Percentiles rank a stretch among this genome's conserved stretches.
Conservation (phyloP, 2,329 filamentous ascomycete species). For the Zymoseptoria crescenta region DNA sequence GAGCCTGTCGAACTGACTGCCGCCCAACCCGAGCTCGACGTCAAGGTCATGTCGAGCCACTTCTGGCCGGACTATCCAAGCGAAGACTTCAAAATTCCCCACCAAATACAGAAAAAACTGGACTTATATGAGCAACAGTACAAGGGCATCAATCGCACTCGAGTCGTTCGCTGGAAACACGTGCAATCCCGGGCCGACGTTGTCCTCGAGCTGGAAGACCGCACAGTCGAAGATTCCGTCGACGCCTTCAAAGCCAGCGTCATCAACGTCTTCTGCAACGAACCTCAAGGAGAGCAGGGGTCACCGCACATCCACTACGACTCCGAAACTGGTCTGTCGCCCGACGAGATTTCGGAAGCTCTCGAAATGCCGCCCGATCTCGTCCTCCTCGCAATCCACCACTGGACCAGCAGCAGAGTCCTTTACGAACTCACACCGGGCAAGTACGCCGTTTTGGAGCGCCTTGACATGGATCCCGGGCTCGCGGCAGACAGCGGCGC, state of each 20-base stretch:
- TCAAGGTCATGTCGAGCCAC: constrained; percentile 77
- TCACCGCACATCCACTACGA: constrained; percentile 6
- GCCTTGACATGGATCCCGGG: constrained; percentile 36
- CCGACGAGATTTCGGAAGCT: constrained; percentile 41
- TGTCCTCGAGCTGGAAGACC: constrained; percentile 74
- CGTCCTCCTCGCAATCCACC: constrained; percentile 57
- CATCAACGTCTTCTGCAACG: constrained; percentile 65
- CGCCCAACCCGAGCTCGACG: constrained; percentile 7
- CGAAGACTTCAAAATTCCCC: constrained; percentile 59
- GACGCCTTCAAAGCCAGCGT: constrained; percentile 81
- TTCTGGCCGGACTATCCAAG: constrained; percentile 84
- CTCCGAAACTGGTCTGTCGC: constrained; percentile 23
- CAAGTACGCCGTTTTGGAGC: constrained; percentile 62
- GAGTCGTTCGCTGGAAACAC: constrained; percentile 84
- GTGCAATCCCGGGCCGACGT: constrained; percentile 67
- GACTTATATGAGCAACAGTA: constrained; percentile 67
- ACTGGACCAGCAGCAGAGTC: constrained; percentile 64
- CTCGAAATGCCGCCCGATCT: constrained; percentile 70
- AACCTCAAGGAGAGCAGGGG: constrained; percentile 31
- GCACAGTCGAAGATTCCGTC: constrained; percentile 63
- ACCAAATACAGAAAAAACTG: constrained; percentile 53
- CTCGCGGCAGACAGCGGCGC: constrained; percentile 22
- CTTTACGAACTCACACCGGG: constrained; percentile 48
- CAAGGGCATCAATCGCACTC: constrained; percentile 68
- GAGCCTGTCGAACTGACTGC: constrained; percentile 6